These are phyloP conservation scores for Microbotryum intermedium DNA, from an alignment of 1,284 basidiomycete species.

Conservation along the genomic window DNA sequence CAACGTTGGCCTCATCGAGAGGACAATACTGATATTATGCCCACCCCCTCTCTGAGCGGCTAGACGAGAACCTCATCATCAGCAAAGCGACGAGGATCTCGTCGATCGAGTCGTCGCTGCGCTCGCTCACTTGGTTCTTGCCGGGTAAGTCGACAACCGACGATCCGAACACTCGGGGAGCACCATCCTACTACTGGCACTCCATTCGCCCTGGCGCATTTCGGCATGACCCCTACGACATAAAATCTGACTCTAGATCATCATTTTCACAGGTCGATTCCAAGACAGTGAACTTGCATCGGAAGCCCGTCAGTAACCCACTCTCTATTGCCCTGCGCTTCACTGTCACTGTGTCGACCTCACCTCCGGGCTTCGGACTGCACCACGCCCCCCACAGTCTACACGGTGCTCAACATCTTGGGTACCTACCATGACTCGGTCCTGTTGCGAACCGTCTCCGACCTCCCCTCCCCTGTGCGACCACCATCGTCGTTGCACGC, in stretches of 20 bases:
- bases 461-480: conserved; percentile 25
- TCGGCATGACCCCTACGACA: no score
- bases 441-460: conserved; percentile 35
- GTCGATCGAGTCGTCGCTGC: conserved; percentile 32
- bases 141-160: conserved; percentile 22
- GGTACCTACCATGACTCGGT: conserved; percentile 44
- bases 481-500: conserved; percentile 40
- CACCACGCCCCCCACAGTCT: conserved; percentile 29
- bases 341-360: no score
- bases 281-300: conserved; percentile 34
- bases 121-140: conserved; percentile 35
- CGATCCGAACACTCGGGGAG: background rate
- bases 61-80: conserved; percentile 23
- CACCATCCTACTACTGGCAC: background rate
- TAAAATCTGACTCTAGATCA: no score
- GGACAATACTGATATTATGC: no score
- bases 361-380: background rate
- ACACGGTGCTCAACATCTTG: conserved; percentile 40
- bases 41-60: no score
- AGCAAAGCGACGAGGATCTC: conserved; percentile 32
- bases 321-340: background rate
- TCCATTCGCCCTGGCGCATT: background rate
- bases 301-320: conserved; percentile 24
- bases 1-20: no score
- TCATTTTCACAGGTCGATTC: conserved; percentile 26